Evolutionary conservation across 495 filamentous ascomycete species (phyloP), one percentile per base, ranked within the genome.

Genomic region (Aspergillus biplanus): DNA sequence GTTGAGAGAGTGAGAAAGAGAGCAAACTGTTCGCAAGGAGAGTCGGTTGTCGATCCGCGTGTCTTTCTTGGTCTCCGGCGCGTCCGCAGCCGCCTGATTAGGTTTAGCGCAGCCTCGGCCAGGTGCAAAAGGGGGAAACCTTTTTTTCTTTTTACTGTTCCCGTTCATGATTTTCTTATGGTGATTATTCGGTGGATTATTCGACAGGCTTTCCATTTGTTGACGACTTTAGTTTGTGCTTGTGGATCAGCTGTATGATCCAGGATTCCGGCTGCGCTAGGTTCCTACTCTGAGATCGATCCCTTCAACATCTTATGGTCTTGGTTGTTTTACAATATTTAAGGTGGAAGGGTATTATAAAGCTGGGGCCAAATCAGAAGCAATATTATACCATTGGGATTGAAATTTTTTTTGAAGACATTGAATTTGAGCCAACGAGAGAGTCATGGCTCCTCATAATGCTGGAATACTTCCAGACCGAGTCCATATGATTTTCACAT

Each of bases 21-120:
- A 59, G 33, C 21, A 33, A 42, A 33, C 57, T 35, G 44, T 50
- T 59, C 56, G 56, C 56, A 58, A 58, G 56, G 54, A 59, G 52
- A 44, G 15, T 3, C 39, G 63, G 54, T 44, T 46, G 59, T 65
- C 57, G 32, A 61, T 65, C 59, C 32, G 62, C 58, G 61, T 67
- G 59, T 64, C 64, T 67, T 65, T 58, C 60, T 65, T 56, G 53
- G 63, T 61, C 65, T 66, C 70, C 73, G 74, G 68, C 68, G 71
- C 66, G 70, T 73, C 73, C 75, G 71, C 61, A 58, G 63, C 44
- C 42, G 13, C 49, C 65, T 7, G 65, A 74, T 67, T 7, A 18
- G 71, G 73, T 42, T 52, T 74, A 76, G 75, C 66, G 69, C 58
- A 18, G 47, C 33, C 56, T 63, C 52, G 39, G 52, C 39, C 35